These are phyloP conservation scores for Boletus smithii DNA, from an alignment of 1,284 basidiomycete genomes.

Conservation along the genomic window DNA sequence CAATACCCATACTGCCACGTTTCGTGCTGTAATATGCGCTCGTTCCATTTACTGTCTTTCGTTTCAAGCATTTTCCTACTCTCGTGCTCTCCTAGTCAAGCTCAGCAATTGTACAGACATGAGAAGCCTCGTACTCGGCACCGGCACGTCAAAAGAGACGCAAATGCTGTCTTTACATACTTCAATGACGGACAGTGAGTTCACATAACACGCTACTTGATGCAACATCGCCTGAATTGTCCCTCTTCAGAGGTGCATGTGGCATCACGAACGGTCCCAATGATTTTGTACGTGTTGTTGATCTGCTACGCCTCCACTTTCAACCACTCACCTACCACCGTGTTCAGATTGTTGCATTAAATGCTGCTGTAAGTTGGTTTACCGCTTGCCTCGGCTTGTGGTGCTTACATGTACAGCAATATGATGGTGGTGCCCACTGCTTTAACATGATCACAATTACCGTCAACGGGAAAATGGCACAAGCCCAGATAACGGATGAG, in stretches of 20 bases:
- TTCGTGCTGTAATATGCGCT: constrained; percentile 27
- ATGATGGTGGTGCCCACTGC: constrained; percentile 45
- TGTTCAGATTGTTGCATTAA: constrained; percentile 45
- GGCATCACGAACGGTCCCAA: constrained; percentile 21
- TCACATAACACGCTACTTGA: not conserved
- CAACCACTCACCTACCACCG: not conserved
- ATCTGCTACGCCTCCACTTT: not conserved
- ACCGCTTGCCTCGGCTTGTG: not conserved
- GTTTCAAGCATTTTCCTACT: constrained; percentile 22
- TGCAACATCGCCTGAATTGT: not conserved
- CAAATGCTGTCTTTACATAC: constrained; percentile 26
- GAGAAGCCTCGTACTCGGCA: constrained; percentile 9
- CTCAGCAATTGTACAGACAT: constrained; percentile 12
- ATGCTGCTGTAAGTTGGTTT: constrained; percentile 32
- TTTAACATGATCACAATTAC: constrained; percentile 53
- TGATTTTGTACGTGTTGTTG: constrained; percentile 26
- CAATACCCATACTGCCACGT: constrained; percentile 1
- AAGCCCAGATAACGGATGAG: constrained; percentile 54
- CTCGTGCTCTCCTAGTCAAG: constrained; percentile 10
- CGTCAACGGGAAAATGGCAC: constrained; percentile 49
- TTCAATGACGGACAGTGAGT: constrained; percentile 28
- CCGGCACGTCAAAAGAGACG: constrained; percentile 19
- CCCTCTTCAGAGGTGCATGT: constrained; percentile 28
- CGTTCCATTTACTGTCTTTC: constrained; percentile 26
- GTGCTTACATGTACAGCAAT: constrained; percentile 33